phyloP scores from a whole-genome alignment of 768 basidiomycete genomes.

The Phlebiopsis gigantea region DNA sequence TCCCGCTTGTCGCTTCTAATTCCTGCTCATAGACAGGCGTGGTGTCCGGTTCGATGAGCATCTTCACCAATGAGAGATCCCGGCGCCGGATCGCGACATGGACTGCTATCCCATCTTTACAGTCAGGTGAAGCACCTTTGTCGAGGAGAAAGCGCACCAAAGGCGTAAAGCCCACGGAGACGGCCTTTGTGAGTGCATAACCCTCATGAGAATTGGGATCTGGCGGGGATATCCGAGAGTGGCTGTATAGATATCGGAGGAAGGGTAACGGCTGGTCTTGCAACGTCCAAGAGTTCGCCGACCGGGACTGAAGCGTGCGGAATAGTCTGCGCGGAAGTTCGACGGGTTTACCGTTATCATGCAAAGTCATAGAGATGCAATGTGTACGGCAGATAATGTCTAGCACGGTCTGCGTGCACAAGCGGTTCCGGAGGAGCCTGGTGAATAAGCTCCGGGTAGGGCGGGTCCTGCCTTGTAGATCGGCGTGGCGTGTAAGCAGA shows the following conservation, averaged over 20 bases:
- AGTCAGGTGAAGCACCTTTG: constrained; percentile 64
- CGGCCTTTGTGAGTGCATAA: constrained; percentile 78
- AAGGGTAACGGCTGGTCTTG: constrained; percentile 58
- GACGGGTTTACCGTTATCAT: constrained; percentile 17
- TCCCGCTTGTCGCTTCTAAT: no score
- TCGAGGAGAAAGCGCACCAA: constrained; percentile 68
- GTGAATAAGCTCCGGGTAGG: constrained; percentile 28
- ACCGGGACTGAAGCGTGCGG: constrained; percentile 35
- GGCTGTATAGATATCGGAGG: constrained; percentile 49
- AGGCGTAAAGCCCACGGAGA: constrained; percentile 55
- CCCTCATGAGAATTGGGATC: constrained; percentile 68
- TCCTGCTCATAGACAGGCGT: not conserved
- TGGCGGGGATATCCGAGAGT: constrained; percentile 35
- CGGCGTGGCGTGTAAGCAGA: constrained; percentile 37
- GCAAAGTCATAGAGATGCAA: not conserved
- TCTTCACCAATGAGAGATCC: constrained; percentile 61
- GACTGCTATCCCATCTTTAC: constrained; percentile 61
- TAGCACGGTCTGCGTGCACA: constrained; percentile 36
- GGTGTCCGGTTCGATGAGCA: constrained; percentile 63
- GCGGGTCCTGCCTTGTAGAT: not conserved
- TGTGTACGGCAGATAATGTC: constrained; percentile 38
- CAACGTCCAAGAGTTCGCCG: constrained; percentile 34
- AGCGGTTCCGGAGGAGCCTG: constrained; percentile 52
- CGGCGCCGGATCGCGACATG: constrained; percentile 69
- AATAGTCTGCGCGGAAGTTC: constrained; percentile 70